Base-by-base conservation (phyloP, 169 alveolate genomes). In the Cryptosporidium andersoni region DNA sequence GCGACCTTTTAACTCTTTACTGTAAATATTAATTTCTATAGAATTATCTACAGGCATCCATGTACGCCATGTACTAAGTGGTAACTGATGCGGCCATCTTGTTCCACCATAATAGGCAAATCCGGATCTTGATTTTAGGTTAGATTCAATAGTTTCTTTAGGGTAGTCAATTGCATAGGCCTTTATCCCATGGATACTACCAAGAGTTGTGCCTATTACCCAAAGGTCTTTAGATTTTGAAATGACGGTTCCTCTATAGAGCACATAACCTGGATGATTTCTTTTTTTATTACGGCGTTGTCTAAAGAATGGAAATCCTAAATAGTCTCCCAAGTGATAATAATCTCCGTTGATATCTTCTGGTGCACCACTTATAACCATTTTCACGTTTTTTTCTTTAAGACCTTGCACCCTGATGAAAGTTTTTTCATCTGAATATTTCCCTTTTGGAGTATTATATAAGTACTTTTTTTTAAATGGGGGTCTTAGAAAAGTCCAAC, bases 51-150 rank as follows among this genome's bases (percentile, higher is more conserved):
- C 25, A 4, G 85, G 85, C 3, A 25, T 52, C 85, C 85, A 74
- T 14, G 60, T 58, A 8, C 85, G 55, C 85, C 85, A 74, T 58
- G 85, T 58, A 40, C 51, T 55, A 9, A 74, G 55, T 8, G 67
- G 85, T 56, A 74, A 8, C 60, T 74, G 85, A 49, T 74, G 85
- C 40, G 85, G 85, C 85, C 85, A 74, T 56, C 85, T 39, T 40
- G 85, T 55, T 42, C 85, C 85, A 47, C 85, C 85, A 74, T 45
- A 62, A 55, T 74, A 74, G 8, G n/a, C 45, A 58, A 74, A 58
- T 12, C 85, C 85, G 11, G 67, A 43, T 47, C 74, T 74, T 34
- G 45, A 39, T 1, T 42, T 40, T 11, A 74, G 55, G 52, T 42
- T 45, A 58, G 40, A 9, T 9, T 66, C 55, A 58, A 58, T 52